A percentile compares a stretch with the other conserved stretches of the same genome.
These are phyloP conservation scores for Hymenoscyphus fraxineus DNA, from an alignment of 2,329 filamentous ascomycete species.

Conservation along the genomic window DNA sequence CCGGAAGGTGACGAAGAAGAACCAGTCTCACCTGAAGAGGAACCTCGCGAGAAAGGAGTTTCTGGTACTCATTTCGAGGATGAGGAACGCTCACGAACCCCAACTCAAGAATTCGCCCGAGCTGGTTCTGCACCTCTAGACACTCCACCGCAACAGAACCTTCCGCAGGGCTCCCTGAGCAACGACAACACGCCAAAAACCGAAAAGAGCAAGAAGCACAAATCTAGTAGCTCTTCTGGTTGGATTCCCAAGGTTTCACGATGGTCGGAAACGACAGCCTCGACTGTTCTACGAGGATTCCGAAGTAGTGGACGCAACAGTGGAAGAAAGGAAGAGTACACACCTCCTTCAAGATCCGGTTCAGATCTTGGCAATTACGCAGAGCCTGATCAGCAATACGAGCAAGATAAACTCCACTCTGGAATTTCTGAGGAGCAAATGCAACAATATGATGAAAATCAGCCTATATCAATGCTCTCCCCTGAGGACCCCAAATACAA, in stretches of 20 bases:
- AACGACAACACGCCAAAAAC: constrained; percentile 72
- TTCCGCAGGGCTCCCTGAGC: constrained; percentile 48
- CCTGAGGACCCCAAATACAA: constrained; percentile 73
- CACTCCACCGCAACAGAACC: constrained; percentile 54
- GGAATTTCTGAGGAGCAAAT: constrained; percentile 52
- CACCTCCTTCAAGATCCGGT: constrained; percentile 67
- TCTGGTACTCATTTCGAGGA: constrained; percentile 55
- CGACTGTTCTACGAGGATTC: constrained; percentile 76
- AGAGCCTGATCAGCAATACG: constrained; percentile 49
- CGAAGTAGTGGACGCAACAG: constrained; percentile 58
- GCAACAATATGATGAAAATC: constrained; percentile 28
- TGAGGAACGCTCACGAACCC: constrained; percentile 58
- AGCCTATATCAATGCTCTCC: constrained; percentile 29
- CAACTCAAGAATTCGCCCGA: constrained; percentile 51
- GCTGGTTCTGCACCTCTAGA: constrained; percentile 52
- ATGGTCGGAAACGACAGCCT: constrained; percentile 95
- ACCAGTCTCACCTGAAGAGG: constrained; percentile 25
- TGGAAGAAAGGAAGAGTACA: constrained; percentile 59
- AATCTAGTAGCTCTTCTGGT: constrained; percentile 73
- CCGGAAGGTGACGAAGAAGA: constrained; percentile 67
- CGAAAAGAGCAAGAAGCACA: constrained; percentile 80
- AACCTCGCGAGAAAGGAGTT: constrained; percentile 44
- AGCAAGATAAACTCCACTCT: constrained; percentile 57
- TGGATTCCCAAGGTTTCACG: constrained; percentile 90
- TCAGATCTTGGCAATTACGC: constrained; percentile 70